Base-by-base conservation (phyloP, 2,329 filamentous ascomycete species). In the Curvularia eragrostidis region DNA sequence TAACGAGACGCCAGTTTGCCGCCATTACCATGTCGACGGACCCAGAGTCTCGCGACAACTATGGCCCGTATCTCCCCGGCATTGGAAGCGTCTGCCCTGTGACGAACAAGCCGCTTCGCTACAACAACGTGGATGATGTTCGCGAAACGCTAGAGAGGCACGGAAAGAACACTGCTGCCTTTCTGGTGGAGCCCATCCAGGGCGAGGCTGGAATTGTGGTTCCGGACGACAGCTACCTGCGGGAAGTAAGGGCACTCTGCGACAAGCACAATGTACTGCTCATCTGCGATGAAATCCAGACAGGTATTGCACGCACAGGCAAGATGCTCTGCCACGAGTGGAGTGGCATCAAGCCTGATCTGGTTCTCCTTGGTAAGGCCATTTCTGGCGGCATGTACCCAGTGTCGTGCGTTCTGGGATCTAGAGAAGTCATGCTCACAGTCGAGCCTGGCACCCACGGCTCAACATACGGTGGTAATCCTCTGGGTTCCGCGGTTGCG, bases 331-430 rank as follows among this genome's bases (percentile, higher is more conserved):
- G 93, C 84, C 90, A 91, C 72, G 88, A 99, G 80, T 98, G 95
- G 93, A 89, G 91, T 55, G 91, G 89, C 67, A 93, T 99, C 83
- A 96, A 94, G 83, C 95, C 94, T 38, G 95, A 99, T 76, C 85
- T 99, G 72, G 90, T 99, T 23, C 89, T 96, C 47, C 87, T 99
- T 32, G 95, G 95, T 74, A 99, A 99, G 83, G 95, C 95, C 68
- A 97, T 99, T 76, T 97, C 93, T 32, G 95, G 95, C 63, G 95
- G 95, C 78, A 95, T 98, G 90, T 99, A 99, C 80, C 95, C 95
- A n/a, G 95, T 99, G 56, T 97, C 93, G 61, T 93, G 89, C 70
- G 93, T 99, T 48, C 84, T 99, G 51, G 89, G 90, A 61, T 88
- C 88, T 70, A 93, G 90, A 80, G 93, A 97, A 56, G 84, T 98